Base-by-base conservation (phyloP, 805 yeast genomes). In the Brettanomyces custersianus region DNA sequence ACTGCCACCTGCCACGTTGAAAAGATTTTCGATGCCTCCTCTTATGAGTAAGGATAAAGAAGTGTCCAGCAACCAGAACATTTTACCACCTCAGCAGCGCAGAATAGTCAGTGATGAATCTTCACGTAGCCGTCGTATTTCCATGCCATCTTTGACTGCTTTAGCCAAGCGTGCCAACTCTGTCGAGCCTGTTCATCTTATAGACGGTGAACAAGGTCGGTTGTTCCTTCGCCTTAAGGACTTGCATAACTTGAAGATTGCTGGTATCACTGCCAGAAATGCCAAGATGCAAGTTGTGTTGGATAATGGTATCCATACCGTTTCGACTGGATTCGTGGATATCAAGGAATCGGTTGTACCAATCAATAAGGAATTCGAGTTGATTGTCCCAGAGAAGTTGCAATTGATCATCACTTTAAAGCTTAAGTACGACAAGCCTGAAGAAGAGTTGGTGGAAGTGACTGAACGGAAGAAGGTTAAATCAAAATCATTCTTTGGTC, bases 271-370 rank as follows among this genome's bases (percentile, higher is more conserved):
- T 16, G 52, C 55, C 6, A 69, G 68, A 33, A 57, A 68, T 15
- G 77, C 74, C 1, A 62, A 65, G 37, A 68, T 74, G 51, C 65
- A 70, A 35, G 44, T 77, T 15, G 69, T 74, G 4, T 59, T 80
- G 36, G 96, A 87, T 53, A 87, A 87, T 52, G 94, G 95, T 5
- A 74, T 76, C 26, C 94, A 87, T 51, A 72, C 84, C 40, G 70
- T 84, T 33, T 71, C 77, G 25, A 85, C 95, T 0, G 56, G 53
- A 19, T 56, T 41, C 31, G 67, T 69, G 46, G 47, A 49, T 18
- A 44, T 72, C 36, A 46, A 51, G 4, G 44, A 53, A 15, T 31
- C 34, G 12, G 47, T 48, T 22, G 57, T 68, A 24, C 40, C 59
- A 18, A 59, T 84, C 35, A 70, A 70, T 33, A 85, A 82, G 49